Evolutionary conservation across 2,329 filamentous ascomycete genomes (phyloP).

Genomic region (Aspergillus cejpii): DNA sequence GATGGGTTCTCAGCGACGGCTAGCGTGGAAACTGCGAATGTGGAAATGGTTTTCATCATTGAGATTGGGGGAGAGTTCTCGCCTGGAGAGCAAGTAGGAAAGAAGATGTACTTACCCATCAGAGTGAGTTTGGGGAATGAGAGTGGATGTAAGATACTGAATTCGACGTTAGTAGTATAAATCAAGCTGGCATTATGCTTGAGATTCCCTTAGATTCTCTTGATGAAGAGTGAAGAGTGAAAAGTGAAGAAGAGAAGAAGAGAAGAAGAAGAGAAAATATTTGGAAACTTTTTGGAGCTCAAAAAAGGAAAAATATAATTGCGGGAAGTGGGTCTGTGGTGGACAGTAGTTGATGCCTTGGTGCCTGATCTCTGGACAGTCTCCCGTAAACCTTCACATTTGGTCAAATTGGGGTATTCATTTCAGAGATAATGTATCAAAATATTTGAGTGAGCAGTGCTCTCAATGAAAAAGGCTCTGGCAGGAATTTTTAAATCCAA

Average conservation of each 20-base stretch:
- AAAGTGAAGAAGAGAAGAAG: not conserved
- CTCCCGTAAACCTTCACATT: no score
- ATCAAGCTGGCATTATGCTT: constrained; percentile 6
- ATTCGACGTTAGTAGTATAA: not conserved
- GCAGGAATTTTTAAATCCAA: no score
- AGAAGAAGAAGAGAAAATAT: no score
- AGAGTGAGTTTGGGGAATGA: not conserved
- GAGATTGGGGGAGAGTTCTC: not conserved
- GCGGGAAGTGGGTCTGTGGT: constrained; percentile 1
- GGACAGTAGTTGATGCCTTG: constrained; percentile 4
- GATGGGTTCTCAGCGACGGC: constrained; percentile 11
- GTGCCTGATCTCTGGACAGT: constrained; percentile 2
- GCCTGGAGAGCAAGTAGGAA: not conserved
- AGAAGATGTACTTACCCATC: not conserved
- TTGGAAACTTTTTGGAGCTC: constrained; percentile 3
- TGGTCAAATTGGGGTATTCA: not conserved
- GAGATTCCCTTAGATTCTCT: not conserved
- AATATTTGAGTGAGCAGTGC: not conserved
- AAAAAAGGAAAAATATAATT: constrained; percentile 4
- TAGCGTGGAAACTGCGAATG: constrained; percentile 17
- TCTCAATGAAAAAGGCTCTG: no score
- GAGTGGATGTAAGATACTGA: not conserved
- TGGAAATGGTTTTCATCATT: constrained; percentile 13
- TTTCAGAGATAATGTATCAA: not conserved
- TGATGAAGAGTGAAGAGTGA: not conserved